phyloP scores from a whole-genome alignment of 441 rosid genomes.

The Adansonia madagascariensis region DNA sequence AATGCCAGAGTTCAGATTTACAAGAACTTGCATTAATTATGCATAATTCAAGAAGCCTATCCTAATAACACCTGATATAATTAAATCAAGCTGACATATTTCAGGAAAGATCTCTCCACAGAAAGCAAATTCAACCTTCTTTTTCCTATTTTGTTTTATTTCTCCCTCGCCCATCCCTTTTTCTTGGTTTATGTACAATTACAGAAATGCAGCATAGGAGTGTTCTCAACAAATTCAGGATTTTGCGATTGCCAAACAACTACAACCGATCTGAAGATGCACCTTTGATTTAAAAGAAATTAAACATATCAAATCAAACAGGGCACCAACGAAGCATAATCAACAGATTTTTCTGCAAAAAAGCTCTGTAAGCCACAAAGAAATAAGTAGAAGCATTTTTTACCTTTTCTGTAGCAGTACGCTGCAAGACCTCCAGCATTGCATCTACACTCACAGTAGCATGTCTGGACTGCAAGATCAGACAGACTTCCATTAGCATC shows the following conservation, averaged over 20 bases:
- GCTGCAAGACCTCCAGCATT: slow-evolving; percentile 86
- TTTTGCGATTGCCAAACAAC: no score
- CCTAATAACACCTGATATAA: neutral
- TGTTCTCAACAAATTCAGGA: neutral
- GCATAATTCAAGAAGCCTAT: neutral
- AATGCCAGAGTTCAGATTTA: neutral
- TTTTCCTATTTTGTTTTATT: neutral
- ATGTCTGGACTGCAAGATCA: slow-evolving; percentile 63
- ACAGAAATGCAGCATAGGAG: neutral
- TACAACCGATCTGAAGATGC: neutral
- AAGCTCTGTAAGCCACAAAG: neutral
- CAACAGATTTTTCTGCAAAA: neutral
- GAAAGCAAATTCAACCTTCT: neutral
- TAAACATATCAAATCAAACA: neutral
- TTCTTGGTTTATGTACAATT: neutral
- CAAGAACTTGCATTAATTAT: neutral
- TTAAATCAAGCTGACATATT: neutral
- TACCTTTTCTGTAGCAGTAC: slow-evolving; percentile 64
- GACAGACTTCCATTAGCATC: slow-evolving; percentile 22
- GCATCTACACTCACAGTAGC: slow-evolving; percentile 82
- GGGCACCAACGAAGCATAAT: neutral
- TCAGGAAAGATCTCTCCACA: neutral
- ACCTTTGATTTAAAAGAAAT: slow-evolving; percentile 17
- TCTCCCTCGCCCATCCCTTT: neutral
- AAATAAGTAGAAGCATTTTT: slow-evolving; percentile 19